Evolutionary conservation across 495 filamentous ascomycete species (phyloP), one percentile per base, ranked within the genome.

Genomic region (Chlorociboria aeruginascens): DNA sequence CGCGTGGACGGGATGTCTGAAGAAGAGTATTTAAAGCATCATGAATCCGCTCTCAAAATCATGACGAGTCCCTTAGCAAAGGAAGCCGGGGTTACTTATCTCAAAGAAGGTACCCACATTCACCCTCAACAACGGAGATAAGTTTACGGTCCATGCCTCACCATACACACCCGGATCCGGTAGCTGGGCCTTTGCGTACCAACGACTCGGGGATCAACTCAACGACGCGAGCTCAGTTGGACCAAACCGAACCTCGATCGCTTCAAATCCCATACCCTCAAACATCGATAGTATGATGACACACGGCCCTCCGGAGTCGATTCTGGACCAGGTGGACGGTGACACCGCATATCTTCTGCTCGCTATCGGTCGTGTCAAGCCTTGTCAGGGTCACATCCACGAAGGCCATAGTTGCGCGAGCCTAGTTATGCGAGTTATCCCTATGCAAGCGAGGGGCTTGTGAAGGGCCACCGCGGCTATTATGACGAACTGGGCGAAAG

Each of bases 211-310:
- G 32, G 76, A 79, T 47, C 74, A 48, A n/a, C 51, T 51, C 48
- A 51, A 48, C 25, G 14, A 8, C 8, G 3, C 36, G 6, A 13
- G 76, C 3, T 40, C 41, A 8, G 46, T 54, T 13, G 49, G 55
- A 1, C 17, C 45, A 0, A 52, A 47, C 13, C 30, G 58, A 39
- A 46, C 32, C 30, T 61, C 53, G 13, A 66, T 68, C 17, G 67
- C 69, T 0, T 38, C 3, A 32, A 39, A 40, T 30, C 14, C 41
- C 9, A 61, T 73, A 52, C 81, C 70, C 0, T 52, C 58, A 51
- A 74, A 60, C 40, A 60, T 82, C 8, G 81, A 89, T 52, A 69
- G 89, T 3, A 68, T 80, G 35, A 71, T 89, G 49, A 87, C 84
- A 0, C 85, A 92, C 54, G 81, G 84, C 2, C 86, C 86, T 6